Conservation (phyloP, 2,329 filamentous ascomycete genomes). For the Fusarium coicis region DNA sequence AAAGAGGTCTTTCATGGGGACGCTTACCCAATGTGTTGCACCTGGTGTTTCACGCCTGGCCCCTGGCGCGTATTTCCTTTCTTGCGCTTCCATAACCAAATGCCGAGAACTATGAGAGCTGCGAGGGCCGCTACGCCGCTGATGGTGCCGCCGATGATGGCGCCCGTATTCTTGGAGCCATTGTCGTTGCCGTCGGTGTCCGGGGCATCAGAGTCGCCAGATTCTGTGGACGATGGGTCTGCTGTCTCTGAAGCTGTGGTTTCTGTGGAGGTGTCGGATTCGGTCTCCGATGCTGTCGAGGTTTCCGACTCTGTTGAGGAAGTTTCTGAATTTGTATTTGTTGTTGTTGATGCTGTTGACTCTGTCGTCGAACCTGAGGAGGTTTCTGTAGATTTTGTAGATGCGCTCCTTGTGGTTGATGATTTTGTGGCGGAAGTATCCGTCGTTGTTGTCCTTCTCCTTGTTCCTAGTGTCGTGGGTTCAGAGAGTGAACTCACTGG, state of each 20-base stretch:
- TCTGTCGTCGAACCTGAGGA: conserved; percentile 7
- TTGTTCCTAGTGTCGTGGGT: conserved; percentile 55
- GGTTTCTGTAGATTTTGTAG: conserved; percentile 20
- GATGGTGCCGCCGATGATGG: conserved; percentile 65
- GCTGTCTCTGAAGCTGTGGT: conserved; percentile 34
- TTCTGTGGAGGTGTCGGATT: conserved; percentile 21
- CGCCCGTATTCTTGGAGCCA: conserved; percentile 54
- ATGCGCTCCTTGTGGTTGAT: conserved; percentile 13
- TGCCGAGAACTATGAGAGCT: conserved; percentile 53
- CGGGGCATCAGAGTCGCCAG: conserved; percentile 41
- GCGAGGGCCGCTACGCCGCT: conserved; percentile 61
- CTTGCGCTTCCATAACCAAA: conserved; percentile 59
- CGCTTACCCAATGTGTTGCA: conserved; percentile 56
- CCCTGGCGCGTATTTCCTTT: conserved; percentile 56
- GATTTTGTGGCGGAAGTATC: conserved; percentile 10
- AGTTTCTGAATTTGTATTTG: background rate
- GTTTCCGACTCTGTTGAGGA: conserved; percentile 25
- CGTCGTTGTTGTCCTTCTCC: conserved; percentile 25
- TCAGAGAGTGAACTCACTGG: conserved; percentile 52
- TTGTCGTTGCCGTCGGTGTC: conserved; percentile 42
- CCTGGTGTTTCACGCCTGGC: conserved; percentile 52
- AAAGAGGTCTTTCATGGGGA: background rate
- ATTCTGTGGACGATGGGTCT: conserved; percentile 30
- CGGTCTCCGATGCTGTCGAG: conserved; percentile 19
- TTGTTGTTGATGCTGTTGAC: conserved; percentile 4